These are phyloP conservation scores for Pseudoperonospora humuli DNA, from an alignment of 352 stramenopile species.

Conservation along the genomic window DNA sequence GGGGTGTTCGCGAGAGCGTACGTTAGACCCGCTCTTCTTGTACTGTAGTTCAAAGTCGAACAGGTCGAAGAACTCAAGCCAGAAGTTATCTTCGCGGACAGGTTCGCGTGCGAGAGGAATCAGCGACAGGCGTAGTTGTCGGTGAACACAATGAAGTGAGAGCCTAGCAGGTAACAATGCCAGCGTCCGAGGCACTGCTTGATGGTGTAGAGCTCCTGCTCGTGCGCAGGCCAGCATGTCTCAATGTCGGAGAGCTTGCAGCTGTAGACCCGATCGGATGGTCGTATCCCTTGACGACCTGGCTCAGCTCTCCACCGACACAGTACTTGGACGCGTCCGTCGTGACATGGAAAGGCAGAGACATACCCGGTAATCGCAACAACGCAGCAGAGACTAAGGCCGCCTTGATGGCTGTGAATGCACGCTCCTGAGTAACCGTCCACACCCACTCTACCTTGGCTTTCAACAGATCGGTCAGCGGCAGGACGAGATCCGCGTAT, in stretches of 20 bases:
- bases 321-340: neutral
- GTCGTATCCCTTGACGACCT: neutral
- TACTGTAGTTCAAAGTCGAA: no score
- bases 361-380: neutral
- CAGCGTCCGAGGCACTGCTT: no score
- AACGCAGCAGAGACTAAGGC: neutral
- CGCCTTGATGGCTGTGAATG: neutral
- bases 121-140: no score
- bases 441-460: neutral
- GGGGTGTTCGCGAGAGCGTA: no score
- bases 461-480: neutral
- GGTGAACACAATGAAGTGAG: no score
- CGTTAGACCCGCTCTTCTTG: no score
- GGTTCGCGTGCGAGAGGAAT: no score
- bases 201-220: no score
- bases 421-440: neutral
- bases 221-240: neutral
- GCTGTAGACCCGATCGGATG: neutral
- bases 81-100: no score
- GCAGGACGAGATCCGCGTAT: neutral
- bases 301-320: neutral
- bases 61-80: no score
- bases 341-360: neutral
- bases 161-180: no score
- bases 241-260: neutral